These are phyloP conservation scores for Stachybotrys echinatus DNA, from an alignment of 2,329 filamentous ascomycete genomes.

Conservation along the genomic window DNA sequence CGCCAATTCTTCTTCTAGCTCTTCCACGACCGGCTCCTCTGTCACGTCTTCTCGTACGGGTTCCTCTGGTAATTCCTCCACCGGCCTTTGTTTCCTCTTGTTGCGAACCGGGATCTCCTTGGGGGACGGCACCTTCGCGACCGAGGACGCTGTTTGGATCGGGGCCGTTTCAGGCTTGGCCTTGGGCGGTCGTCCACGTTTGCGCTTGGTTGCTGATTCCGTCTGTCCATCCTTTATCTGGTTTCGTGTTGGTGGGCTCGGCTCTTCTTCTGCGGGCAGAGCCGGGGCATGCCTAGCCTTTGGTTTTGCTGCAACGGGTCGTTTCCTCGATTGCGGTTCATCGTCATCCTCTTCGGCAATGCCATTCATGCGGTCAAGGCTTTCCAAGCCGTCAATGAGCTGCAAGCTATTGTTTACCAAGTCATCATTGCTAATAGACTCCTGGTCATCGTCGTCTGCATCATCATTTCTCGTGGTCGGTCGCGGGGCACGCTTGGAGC, in stretches of 20 bases:
- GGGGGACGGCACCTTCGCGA: background rate
- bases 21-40: conserved; percentile 9
- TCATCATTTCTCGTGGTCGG: background rate
- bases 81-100: conserved; percentile 9
- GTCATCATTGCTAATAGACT: background rate
- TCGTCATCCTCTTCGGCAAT: background rate
- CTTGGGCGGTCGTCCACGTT: background rate
- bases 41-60: conserved; percentile 1
- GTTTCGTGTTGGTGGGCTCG: background rate
- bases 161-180: background rate
- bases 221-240: background rate
- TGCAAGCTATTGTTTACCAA: background rate
- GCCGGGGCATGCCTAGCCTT: background rate
- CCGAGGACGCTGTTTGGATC: background rate
- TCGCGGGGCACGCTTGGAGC: background rate
- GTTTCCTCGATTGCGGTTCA: background rate
- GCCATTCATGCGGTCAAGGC: background rate
- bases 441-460: background rate
- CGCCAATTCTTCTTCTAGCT: conserved; percentile 2
- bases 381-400: background rate
- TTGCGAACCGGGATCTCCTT: background rate
- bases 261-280: background rate
- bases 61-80: conserved; percentile 5
- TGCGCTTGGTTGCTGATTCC: background rate
- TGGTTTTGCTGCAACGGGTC: background rate